These are phyloP conservation scores for Narthecium ossifragum DNA, from an alignment of 106 monocot genomes.

Conservation along the genomic window DNA sequence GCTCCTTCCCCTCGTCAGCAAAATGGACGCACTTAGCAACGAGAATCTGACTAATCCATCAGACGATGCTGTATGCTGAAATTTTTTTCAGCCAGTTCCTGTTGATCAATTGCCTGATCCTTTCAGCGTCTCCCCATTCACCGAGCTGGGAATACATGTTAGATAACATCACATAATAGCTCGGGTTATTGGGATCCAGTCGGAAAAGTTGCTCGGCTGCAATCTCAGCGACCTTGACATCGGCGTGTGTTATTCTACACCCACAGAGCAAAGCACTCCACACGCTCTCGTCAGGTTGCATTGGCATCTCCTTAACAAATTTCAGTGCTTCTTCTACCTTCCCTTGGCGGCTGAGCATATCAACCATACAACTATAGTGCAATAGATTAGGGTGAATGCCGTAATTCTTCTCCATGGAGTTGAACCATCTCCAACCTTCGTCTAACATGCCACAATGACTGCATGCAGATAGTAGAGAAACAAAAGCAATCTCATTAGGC, in stretches of 20 bases:
- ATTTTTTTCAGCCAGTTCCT: constrained; percentile 25
- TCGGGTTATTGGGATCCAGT: constrained; percentile 34
- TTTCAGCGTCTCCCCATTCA: constrained; percentile 39
- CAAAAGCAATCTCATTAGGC: constrained; percentile 39
- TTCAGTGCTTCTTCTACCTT: constrained; percentile 24
- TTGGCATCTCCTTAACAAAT: constrained; percentile 30
- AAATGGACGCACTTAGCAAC: no score
- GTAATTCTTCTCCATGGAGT: constrained; percentile 31
- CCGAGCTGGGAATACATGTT: constrained; percentile 46
- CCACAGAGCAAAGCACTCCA: constrained; percentile 37
- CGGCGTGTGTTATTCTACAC: constrained; percentile 22
- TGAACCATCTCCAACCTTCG: constrained; percentile 43
- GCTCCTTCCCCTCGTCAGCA: no score
- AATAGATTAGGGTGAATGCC: constrained; percentile 23
- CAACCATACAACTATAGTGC: constrained; percentile 52
- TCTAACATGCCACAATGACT: constrained; percentile 40
- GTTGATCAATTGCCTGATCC: constrained; percentile 29
- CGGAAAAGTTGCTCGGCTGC: constrained; percentile 25
- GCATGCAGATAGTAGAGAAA: constrained; percentile 47
- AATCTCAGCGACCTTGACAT: constrained; percentile 27
- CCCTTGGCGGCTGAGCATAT: constrained; percentile 45
- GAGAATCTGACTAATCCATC: no score
- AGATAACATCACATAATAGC: constrained; percentile 35
- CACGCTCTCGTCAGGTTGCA: constrained; percentile 29
- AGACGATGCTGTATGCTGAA: constrained; percentile 25